Conservation (phyloP, 2,329 filamentous ascomycete genomes). For the Metarhizium anisopliae region DNA sequence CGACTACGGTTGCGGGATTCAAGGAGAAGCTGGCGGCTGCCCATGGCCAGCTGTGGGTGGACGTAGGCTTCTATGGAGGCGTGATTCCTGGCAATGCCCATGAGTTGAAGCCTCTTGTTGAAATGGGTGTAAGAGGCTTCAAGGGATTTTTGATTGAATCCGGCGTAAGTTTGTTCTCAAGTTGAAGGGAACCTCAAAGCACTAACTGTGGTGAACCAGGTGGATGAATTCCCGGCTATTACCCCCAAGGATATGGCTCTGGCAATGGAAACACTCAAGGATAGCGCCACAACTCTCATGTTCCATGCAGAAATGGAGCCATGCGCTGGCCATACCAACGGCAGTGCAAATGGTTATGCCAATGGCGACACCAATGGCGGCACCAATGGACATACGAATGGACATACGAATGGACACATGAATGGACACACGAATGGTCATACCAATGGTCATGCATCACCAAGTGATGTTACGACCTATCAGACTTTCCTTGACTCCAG, state of each 20-base stretch:
- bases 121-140: conserved; percentile 85
- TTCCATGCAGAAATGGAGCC: conserved; percentile 98
- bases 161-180: conserved; percentile 51
- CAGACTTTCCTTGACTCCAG: conserved; percentile 86
- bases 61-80: conserved; percentile 97
- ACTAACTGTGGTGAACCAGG: conserved; percentile 36
- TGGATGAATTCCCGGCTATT: conserved; percentile 94
- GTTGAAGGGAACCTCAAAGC: not conserved
- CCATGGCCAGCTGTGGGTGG: conserved; percentile 87
- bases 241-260: conserved; percentile 67
- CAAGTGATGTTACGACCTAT: conserved; percentile 67
- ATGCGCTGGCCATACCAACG: conserved; percentile 48
- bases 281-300: conserved; percentile 85
- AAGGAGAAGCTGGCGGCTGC: conserved; percentile 80
- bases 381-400: not conserved
- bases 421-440: not conserved
- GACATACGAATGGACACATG: too few species aligned
- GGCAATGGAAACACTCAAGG: conserved; percentile 72
- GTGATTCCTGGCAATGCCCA: conserved; percentile 81
- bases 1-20: conserved; percentile 76
- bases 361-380: not conserved
- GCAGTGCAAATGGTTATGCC: not conserved
- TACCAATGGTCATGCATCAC: not conserved
- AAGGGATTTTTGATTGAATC: conserved; percentile 97
- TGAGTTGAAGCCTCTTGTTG: conserved; percentile 71